Base-by-base conservation (phyloP, 106 monocot species). In the Apostasia shenzhenica region DNA sequence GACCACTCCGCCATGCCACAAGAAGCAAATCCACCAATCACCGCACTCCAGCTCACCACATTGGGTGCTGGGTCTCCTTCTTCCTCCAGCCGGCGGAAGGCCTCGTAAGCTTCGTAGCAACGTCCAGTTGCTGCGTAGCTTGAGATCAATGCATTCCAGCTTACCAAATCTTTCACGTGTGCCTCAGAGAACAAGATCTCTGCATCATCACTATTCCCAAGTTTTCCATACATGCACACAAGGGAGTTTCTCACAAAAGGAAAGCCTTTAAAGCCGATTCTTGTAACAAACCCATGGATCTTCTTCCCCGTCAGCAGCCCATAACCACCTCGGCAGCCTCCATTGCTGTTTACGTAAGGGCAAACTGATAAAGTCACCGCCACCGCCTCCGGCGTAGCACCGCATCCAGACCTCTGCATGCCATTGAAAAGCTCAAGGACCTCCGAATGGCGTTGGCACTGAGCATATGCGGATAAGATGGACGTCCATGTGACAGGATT, bases 61-160 rank as follows among this genome's bases (percentile, higher is more conserved):
- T 80, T 68, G 37, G 86, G 86, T 1, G 43, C 14, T 8, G 74
- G 8, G 1, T 49, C 74, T 2, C 63, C 68, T 1, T 71, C 59
- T 41, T 44, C 72, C 61, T 80, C 45, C 72, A 86, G 45, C 14
- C 52, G 53, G 3, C 48, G 11, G 41, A 91, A 84, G n/a, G 75
- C 63, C 12, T 81, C 81, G 45, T 72, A 70, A n/a, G 91, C 81
- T 65, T 84, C 67, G 9, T 80, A 6, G 48, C 81, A 84, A 2
- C 76, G 60, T 7, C 86, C 79, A 46, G 72, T 50, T 2, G 79
- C 79, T 0, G 81, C 86, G 64, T 91, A 86, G 74, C 81, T 77
- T 1, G 91, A 84, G 14, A 91, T 87, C 75, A 86, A 47, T 3
- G 79, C 73, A 74, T 91, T 91, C 86, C 86, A 91, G 40, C 74